Evolutionary conservation across 2,329 filamentous ascomycete species (phyloP), one percentile per base, ranked within the genome.

Genomic region (Drechslerella stenobrocha): DNA sequence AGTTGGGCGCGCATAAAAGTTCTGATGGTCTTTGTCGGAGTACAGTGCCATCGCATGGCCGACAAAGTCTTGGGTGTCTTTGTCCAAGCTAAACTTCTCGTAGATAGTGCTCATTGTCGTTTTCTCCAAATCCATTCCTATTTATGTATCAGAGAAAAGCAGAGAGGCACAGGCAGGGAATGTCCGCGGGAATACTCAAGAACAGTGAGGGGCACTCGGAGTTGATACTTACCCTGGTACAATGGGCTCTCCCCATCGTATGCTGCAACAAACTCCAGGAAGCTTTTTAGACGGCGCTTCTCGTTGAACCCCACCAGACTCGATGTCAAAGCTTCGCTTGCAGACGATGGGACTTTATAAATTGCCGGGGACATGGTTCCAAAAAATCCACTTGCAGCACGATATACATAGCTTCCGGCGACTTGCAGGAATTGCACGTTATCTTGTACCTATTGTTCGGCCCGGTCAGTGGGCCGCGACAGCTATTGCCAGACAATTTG

Each of bases 41-140:
- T 91, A 97, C 50, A 98, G 85, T 65, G 93, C 93, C 93, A 98
- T 98, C 74, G 92, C 90, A 79, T 98, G 93, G 71, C 93, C 93
- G 74, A 97, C 88, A 76, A 98, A 98, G 79, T 98, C 93, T 74
- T 89, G 87, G 72, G 93, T 98, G 64, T 84, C 82, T 20, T 87
- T 76, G 80, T 98, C 93, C 70, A 98, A 87, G 63, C 90, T 88
- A 74, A 96, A 98, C 78, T 97, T 96, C 80, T 97, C 91, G 76
- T 95, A 98, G 34, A 98, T 88, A n/a, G 96, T 92, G 82, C 90
- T 95, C 91, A 97, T 96, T 65, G 89, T 92, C 80, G 83, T 87
- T 67, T 79, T 82, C 75, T 82, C 81, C 70, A 98, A 81, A 78
- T 93, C 86, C 72, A 97, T 83, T 67, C 91, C 92, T 91, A 71